Evolutionary conservation across 306 rosid genomes (phyloP), one percentile per base, ranked within the genome.

Genomic region (Vicia sativa): DNA sequence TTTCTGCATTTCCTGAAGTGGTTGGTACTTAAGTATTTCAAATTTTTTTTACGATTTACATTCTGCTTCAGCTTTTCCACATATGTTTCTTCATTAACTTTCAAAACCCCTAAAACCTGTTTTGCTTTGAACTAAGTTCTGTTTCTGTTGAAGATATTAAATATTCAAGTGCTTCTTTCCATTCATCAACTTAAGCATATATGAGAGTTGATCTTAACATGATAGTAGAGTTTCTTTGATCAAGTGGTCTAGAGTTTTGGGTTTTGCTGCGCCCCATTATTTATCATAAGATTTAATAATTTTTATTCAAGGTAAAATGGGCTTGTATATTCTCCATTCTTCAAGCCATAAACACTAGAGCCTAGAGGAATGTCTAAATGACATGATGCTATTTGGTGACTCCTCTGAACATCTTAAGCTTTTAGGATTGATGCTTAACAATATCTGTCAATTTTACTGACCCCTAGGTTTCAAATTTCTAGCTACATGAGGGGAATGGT

Each of bases 1-100:
- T 87, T 78, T 78, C 87, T 55, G 78, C 59, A 14, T 75, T 90
- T 74, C 90, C 96, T 67, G 98, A 86, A 90, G 98, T 92, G 98
- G 98, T 92, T 52, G 56, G 97, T 85, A 58, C 55, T 53, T n/a
- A 11, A 8, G 23, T 49, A 70, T 72, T 45, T 48, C 50, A 76
- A 16, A 54, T 39, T 70, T 79, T 75, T 35, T 16, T 44, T 53
- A 16, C 11, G 50, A 35, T 70, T 43, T 52, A 49, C 39, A 65
- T 55, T 59, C 31, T 63, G 21, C 59, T 58, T 31, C 70, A 16
- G 38, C 50, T 58, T 62, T 45, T 53, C 18, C 38, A 45, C 52
- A 42, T 13, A 57, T 54, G 37, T 29, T n/a, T 59, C 65, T 58
- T 74, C 26, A 25, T 59, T 78, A 73, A 41, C 63, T 62, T 34